Evolutionary conservation across 2,329 filamentous ascomycete species (phyloP).

Genomic region (Fusarium agapanthi): DNA sequence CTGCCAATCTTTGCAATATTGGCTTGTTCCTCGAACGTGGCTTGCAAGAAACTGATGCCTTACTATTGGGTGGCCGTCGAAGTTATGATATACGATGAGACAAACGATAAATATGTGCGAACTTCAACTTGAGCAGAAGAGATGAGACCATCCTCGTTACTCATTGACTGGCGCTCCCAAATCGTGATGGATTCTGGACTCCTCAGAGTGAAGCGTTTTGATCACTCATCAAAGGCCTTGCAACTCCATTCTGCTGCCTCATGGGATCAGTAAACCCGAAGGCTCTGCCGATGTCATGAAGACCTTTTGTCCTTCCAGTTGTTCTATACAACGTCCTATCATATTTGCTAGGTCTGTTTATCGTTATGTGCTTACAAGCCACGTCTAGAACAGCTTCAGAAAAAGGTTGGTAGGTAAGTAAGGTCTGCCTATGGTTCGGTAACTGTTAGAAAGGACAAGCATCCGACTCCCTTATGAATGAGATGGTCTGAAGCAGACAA

Average conservation of each 20-base stretch:
- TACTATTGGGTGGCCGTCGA: neutral
- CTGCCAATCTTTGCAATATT: constrained; percentile 6
- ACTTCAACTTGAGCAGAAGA: neutral
- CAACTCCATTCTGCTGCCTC: neutral
- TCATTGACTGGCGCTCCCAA: neutral
- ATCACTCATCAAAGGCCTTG: neutral
- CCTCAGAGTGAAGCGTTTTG: neutral
- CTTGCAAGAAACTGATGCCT: neutral
- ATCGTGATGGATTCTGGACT: neutral
- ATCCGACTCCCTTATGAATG: neutral
- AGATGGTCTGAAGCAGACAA: neutral
- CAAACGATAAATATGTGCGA: neutral
- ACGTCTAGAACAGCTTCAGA: neutral
- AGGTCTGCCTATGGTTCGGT: neutral
- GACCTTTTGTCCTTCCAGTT: neutral
- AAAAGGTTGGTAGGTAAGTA: neutral
- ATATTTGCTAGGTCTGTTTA: neutral
- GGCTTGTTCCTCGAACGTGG: neutral
- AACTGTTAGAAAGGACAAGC: neutral
- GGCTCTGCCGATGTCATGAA: neutral
- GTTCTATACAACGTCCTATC: neutral
- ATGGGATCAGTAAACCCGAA: neutral
- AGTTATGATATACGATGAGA: neutral
- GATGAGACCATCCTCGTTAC: neutral
- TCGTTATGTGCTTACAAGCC: neutral